A percentile compares a stretch with the other conserved stretches of the same genome.
phyloP scores from a whole-genome alignment of 2,329 filamentous ascomycete genomes.

The Paecilomyces sp. region DNA sequence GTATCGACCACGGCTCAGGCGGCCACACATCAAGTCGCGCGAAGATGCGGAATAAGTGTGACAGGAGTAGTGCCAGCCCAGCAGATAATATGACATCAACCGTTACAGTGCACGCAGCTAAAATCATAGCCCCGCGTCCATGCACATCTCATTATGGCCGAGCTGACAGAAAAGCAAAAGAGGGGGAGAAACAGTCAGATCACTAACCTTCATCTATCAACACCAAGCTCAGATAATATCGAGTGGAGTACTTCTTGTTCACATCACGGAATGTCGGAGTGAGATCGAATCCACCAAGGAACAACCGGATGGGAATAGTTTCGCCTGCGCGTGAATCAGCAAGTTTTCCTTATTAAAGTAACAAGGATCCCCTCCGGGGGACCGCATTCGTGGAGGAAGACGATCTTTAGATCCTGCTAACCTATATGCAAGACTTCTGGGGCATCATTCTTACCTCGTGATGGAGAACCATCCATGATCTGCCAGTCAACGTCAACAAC shows the following conservation, averaged over 20 bases:
- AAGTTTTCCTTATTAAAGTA: neutral
- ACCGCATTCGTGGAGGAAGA: neutral
- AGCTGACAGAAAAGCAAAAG: neutral
- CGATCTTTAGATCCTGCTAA: neutral
- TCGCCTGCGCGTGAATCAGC: conserved; percentile 47
- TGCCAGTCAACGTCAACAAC: conserved; percentile 23
- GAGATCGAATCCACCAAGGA: conserved; percentile 94
- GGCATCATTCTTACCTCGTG: conserved; percentile 58
- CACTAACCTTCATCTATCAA: conserved; percentile 82
- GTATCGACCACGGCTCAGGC: conserved; percentile 15
- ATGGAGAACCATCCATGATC: conserved; percentile 99
- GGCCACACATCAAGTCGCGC: neutral
- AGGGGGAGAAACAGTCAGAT: conserved; percentile 1
- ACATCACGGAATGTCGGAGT: conserved; percentile 98
- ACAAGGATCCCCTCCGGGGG: neutral
- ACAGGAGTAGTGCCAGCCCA: neutral
- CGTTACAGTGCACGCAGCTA: neutral
- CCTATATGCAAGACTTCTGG: neutral
- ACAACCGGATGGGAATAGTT: conserved; percentile 93
- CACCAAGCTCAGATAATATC: conserved; percentile 94
- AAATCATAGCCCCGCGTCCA: neutral
- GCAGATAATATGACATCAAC: neutral
- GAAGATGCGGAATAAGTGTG: neutral
- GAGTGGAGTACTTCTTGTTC: conserved; percentile 98
- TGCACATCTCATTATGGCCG: neutral